Evolutionary conservation across 2,329 filamentous ascomycete genomes (phyloP).

Genomic region (Penicillium corylophilum): DNA sequence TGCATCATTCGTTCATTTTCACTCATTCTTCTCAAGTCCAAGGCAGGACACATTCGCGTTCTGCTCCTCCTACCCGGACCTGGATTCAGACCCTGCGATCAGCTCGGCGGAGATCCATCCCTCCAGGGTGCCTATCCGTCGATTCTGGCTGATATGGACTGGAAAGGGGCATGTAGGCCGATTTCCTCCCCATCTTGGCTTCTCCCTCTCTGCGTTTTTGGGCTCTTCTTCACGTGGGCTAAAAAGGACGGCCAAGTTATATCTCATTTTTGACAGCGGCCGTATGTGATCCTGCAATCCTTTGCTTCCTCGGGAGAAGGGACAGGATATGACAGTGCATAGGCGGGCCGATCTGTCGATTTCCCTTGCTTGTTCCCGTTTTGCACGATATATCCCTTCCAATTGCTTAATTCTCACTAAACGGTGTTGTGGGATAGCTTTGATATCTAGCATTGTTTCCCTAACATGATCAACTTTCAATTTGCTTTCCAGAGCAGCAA

Average conservation of each 20-base stretch:
- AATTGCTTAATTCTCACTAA: conserved; percentile 20
- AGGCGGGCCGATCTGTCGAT: conserved; percentile 9
- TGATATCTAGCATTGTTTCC: conserved; percentile 21
- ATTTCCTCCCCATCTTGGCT: background rate
- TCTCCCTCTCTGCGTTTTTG: background rate
- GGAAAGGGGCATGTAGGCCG: background rate
- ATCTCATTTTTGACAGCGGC: conserved; percentile 1
- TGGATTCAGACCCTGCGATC: background rate
- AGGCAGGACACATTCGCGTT: background rate
- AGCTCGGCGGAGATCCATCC: background rate
- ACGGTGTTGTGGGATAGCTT: conserved; percentile 18
- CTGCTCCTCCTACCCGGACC: background rate
- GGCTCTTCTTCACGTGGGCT: conserved; percentile 3
- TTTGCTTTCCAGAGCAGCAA: too few relatives aligned
- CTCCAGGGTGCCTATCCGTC: too few relatives aligned
- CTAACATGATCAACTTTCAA: background rate
- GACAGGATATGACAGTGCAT: conserved; percentile 16
- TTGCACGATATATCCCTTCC: conserved; percentile 4
- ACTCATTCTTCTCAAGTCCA: background rate
- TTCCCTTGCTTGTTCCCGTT: conserved; percentile 15
- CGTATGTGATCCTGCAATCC: background rate
- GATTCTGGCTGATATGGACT: background rate
- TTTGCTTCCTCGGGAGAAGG: background rate
- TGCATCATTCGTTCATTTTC: conserved; percentile 5
- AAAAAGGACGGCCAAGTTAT: conserved; percentile 7